A percentile compares a stretch with the other conserved stretches of the same genome.
Conservation (phyloP, 169 alveolate species). For the Plasmodium gallinaceum region DNA sequence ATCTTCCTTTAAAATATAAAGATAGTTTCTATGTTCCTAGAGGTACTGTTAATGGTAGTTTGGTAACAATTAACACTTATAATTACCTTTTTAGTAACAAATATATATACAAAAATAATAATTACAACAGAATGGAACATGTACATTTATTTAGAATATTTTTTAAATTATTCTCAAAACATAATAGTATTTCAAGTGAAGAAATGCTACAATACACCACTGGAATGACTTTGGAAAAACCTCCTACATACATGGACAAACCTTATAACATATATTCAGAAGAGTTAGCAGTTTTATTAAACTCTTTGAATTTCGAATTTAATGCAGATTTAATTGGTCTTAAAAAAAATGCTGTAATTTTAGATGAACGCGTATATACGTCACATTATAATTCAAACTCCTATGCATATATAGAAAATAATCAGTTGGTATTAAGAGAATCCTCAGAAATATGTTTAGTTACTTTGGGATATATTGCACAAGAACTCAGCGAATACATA, state of each 20-base stretch:
- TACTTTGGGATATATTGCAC: conserved; percentile 34
- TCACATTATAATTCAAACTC: conserved; percentile 5
- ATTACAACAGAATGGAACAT: conserved; percentile 62
- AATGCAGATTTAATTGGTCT: conserved; percentile 39
- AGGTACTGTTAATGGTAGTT: conserved; percentile 27
- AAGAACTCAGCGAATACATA: conserved; percentile 23
- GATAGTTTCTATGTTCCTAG: conserved; percentile 16
- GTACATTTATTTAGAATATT: conserved; percentile 64
- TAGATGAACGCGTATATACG: conserved; percentile 16
- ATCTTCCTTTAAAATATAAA: conserved; percentile 52
- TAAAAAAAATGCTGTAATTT: conserved; percentile 8
- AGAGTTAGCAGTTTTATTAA: conserved; percentile 70
- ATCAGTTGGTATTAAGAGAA: conserved; percentile 46
- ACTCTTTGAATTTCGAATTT: conserved; percentile 35
- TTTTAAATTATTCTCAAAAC: conserved; percentile 18
- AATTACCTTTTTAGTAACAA: conserved; percentile 1
- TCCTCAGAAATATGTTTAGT: conserved; percentile 53
- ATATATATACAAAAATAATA: conserved; percentile 53
- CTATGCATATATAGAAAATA: conserved; percentile 22
- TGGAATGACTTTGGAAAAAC: conserved; percentile 8
- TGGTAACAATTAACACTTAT: conserved; percentile 30
- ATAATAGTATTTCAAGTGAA: conserved; percentile 33
- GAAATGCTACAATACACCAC: conserved; percentile 56
- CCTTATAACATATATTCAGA: conserved; percentile 34
- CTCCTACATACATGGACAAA: background rate